A percentile compares a stretch with the other conserved stretches of the same genome.
These are phyloP conservation scores for Aspergillus cavernicola DNA, from an alignment of 495 filamentous ascomycete species.

Conservation along the genomic window DNA sequence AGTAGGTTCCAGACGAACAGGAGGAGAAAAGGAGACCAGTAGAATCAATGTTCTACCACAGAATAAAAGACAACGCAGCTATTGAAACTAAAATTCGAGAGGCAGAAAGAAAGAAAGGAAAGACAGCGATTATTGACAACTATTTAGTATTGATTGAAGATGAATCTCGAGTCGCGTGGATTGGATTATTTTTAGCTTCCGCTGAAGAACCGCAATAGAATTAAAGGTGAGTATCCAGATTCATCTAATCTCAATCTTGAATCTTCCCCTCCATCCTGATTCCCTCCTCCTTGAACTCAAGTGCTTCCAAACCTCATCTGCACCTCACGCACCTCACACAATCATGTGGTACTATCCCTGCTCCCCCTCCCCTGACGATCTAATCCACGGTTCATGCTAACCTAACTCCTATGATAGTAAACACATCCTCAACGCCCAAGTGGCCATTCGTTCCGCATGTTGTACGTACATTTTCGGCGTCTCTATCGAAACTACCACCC, in stretches of 20 bases:
- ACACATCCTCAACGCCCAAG: constrained; percentile 97
- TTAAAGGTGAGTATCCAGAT: neutral
- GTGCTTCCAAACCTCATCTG: neutral
- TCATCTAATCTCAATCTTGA: neutral
- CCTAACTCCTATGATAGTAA: constrained; percentile 60
- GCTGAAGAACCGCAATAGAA: constrained; percentile 12
- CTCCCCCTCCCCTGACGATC: neutral
- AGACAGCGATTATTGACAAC: constrained; percentile 5
- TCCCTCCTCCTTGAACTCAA: neutral
- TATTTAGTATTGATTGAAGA: no score
- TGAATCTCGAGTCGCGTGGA: no score
- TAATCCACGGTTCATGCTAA: neutral
- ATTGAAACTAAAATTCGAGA: constrained; percentile 19
- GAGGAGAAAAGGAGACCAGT: no score
- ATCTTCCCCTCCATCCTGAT: neutral
- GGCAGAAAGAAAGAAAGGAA: no score
- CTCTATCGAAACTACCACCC: no score
- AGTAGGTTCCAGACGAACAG: neutral
- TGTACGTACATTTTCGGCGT: constrained; percentile 54
- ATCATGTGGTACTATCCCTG: constrained; percentile 10
- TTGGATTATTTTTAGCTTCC: constrained; percentile 19
- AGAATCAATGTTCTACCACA: no score
- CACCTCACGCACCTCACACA: no score
- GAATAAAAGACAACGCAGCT: constrained; percentile 8
- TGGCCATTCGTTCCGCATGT: constrained; percentile 90